These are phyloP conservation scores for Microstegium vimineum DNA, from an alignment of 176 grass and related monocot species.

Conservation along the genomic window DNA sequence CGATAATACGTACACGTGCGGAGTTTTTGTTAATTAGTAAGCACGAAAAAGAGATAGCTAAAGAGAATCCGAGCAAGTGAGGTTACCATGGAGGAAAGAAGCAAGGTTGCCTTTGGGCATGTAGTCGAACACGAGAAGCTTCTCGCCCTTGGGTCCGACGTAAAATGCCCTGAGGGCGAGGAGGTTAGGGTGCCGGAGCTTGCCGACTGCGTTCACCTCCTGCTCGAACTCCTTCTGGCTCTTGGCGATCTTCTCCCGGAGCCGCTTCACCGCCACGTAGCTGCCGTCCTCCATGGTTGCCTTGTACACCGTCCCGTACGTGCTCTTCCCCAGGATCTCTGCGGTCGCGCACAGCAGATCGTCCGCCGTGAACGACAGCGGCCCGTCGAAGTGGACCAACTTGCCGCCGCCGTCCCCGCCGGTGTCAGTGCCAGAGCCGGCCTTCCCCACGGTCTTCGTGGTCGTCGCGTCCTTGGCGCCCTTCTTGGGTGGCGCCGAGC, in stretches of 20 bases:
- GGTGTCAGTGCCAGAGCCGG: slow-evolving; percentile 9
- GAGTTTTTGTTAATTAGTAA: background rate
- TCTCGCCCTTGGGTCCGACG: slow-evolving; percentile 91
- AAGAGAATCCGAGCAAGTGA: background rate
- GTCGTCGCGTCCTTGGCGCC: slow-evolving; percentile 2
- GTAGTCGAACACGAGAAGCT: slow-evolving; percentile 95
- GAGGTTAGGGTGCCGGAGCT: slow-evolving; percentile 77
- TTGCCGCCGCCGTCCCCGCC: slow-evolving; percentile 68
- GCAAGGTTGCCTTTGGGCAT: slow-evolving; percentile 89
- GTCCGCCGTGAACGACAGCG: slow-evolving; percentile 71
- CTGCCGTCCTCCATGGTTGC: slow-evolving; percentile 83
- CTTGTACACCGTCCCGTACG: slow-evolving; percentile 95
- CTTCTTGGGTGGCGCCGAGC: slow-evolving; percentile 34
- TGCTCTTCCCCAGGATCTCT: slow-evolving; percentile 98
- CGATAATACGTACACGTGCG: background rate
- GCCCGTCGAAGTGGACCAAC: slow-evolving; percentile 81
- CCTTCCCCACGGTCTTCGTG: slow-evolving; percentile 44
- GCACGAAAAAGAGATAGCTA: background rate
- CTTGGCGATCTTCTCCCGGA: slow-evolving; percentile 91
- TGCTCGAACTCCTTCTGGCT: slow-evolving; percentile 85
- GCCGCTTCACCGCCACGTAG: slow-evolving; percentile 84
- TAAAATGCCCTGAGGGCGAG: slow-evolving; percentile 78
- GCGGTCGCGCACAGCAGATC: slow-evolving; percentile 93
- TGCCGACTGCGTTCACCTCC: slow-evolving; percentile 72
- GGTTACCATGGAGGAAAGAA: slow-evolving; percentile 81